Evolutionary conservation across 768 basidiomycete genomes (phyloP).

Genomic region (Lactifluus echinatus): DNA sequence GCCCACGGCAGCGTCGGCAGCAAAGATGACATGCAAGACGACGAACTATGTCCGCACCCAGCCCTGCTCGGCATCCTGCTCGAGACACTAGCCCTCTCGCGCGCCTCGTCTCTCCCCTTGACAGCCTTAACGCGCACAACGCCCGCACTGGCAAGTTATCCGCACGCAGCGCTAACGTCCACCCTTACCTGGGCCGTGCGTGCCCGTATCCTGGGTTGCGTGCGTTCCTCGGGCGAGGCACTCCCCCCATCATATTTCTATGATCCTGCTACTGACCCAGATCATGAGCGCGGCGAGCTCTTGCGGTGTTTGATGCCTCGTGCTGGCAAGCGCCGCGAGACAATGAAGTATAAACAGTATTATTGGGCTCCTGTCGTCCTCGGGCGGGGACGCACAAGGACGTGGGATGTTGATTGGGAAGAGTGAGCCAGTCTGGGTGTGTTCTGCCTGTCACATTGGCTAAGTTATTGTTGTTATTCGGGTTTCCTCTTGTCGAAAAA

Average conservation of each 20-base stretch:
- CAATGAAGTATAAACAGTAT: slow-evolving; percentile 81
- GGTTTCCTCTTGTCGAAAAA: background rate
- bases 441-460: background rate
- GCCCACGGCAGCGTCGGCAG: background rate
- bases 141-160: background rate
- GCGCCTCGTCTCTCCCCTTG: slow-evolving; percentile 15
- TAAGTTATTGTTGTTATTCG: slow-evolving; percentile 15
- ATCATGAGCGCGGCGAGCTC: slow-evolving; percentile 16
- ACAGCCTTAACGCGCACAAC: slow-evolving; percentile 3
- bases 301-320: slow-evolving; percentile 33
- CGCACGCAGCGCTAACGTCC: background rate
- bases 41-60: slow-evolving; percentile 9
- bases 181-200: slow-evolving; percentile 18
- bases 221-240: slow-evolving; percentile 13
- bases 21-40: background rate
- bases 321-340: slow-evolving; percentile 62
- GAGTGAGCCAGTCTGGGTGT: background rate
- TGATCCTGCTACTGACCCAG: slow-evolving; percentile 9
- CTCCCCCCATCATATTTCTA: slow-evolving; percentile 19
- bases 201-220: slow-evolving; percentile 6
- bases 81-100: slow-evolving; percentile 19
- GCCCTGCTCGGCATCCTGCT: slow-evolving; percentile 16
- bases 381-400: slow-evolving; percentile 11
- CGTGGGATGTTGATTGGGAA: slow-evolving; percentile 22
- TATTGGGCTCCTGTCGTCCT: slow-evolving; percentile 57